These are phyloP conservation scores for Luffa aegyptiaca DNA, from an alignment of 306 rosid species.

Conservation along the genomic window DNA sequence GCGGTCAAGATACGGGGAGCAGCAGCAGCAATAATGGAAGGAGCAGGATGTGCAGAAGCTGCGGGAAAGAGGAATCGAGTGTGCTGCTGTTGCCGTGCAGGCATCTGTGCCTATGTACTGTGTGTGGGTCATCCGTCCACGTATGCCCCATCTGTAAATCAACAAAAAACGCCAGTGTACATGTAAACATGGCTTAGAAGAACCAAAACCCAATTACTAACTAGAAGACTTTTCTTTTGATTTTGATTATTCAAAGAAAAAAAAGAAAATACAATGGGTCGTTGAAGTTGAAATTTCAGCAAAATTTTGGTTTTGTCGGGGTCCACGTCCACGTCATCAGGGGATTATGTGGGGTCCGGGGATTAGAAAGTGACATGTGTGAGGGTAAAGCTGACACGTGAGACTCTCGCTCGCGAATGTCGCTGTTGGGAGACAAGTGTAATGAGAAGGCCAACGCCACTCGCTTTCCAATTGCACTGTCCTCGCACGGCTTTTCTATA, in stretches of 20 bases:
- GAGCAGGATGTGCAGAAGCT: conserved; percentile 41
- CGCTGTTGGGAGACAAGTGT: conserved; percentile 33
- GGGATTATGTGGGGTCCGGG: background rate
- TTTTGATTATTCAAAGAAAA: too few species aligned
- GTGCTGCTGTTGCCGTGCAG: conserved; percentile 85
- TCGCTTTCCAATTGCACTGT: background rate
- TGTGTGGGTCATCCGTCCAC: conserved; percentile 59
- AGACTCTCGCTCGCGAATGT: conserved; percentile 89
- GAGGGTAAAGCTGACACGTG: conserved; percentile 69
- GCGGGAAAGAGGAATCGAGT: conserved; percentile 73
- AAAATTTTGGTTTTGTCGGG: too few species aligned
- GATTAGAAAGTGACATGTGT: conserved; percentile 39
- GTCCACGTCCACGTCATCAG: background rate
- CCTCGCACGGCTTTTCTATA: background rate
- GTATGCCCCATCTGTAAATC: conserved; percentile 90
- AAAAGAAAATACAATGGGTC: too few species aligned
- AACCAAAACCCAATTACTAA: too few species aligned
- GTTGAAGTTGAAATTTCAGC: too few species aligned
- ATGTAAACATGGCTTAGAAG: conserved; percentile 52
- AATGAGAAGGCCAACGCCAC: background rate
- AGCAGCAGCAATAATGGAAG: background rate
- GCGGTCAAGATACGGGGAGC: background rate
- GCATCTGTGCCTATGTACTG: conserved; percentile 76
- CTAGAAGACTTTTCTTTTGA: too few species aligned
- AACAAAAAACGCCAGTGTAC: conserved; percentile 58